These are phyloP conservation scores for Talaromyces sp. DNA, from an alignment of 2,329 filamentous ascomycete genomes.

Conservation along the genomic window DNA sequence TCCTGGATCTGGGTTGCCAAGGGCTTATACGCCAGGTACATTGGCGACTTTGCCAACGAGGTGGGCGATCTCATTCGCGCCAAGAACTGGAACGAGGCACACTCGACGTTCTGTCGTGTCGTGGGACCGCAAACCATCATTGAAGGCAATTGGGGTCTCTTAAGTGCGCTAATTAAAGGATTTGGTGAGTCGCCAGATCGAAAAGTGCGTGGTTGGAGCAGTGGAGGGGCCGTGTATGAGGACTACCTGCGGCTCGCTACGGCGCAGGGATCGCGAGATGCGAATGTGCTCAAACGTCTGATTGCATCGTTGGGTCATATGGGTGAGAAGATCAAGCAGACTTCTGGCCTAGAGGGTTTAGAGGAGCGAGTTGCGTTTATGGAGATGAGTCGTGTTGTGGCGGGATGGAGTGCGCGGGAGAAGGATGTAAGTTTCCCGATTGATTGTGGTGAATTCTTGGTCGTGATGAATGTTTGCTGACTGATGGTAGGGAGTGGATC, in stretches of 20 bases:
- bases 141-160: constrained; percentile 69
- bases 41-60: constrained; percentile 66
- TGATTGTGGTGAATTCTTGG: neutral
- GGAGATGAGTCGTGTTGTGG: constrained; percentile 75
- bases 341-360: constrained; percentile 53
- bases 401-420: constrained; percentile 61
- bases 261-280: constrained; percentile 39
- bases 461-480: constrained; percentile 16
- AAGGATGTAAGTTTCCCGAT: constrained; percentile 51
- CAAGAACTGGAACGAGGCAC: constrained; percentile 72
- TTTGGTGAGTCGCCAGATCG: constrained; percentile 63
- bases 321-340: constrained; percentile 40
- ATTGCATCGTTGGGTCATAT: constrained; percentile 48
- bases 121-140: constrained; percentile 82
- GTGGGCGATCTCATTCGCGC: constrained; percentile 78
- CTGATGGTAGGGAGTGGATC: constrained; percentile 29
- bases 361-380: constrained; percentile 70
- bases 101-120: constrained; percentile 73
- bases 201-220: constrained; percentile 68
- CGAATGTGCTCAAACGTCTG: constrained; percentile 42
- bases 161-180: constrained; percentile 66
- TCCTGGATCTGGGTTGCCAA: constrained; percentile 85
- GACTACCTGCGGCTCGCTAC: constrained; percentile 56
- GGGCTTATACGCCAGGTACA: constrained; percentile 74
- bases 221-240: constrained; percentile 65